phyloP scores from a whole-genome alignment of 2,329 filamentous ascomycete species.

The Penicillium sclerotiorum region DNA sequence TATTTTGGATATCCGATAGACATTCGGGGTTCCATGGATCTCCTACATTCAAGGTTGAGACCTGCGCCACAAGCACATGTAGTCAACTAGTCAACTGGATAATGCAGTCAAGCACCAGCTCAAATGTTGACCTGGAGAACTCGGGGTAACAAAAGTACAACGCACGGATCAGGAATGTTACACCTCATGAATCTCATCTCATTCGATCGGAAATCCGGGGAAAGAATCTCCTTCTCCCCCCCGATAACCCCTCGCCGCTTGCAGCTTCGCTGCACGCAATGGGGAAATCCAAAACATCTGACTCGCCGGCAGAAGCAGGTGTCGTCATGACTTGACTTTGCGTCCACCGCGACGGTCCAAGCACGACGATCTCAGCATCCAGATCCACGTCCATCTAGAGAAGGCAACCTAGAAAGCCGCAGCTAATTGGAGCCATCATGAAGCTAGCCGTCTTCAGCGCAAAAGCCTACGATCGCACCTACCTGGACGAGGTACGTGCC shows the following conservation, averaged over 20 bases:
- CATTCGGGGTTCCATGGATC: too few relatives aligned
- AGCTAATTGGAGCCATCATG: conserved; percentile 49
- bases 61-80: too few relatives aligned
- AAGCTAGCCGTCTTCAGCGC: conserved; percentile 66
- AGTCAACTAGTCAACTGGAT: too few relatives aligned
- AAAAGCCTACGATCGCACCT: conserved; percentile 64
- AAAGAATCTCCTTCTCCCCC: not conserved
- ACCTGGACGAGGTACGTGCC: conserved; percentile 49
- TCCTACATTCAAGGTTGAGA: too few relatives aligned
- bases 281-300: not conserved
- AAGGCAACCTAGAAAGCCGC: too few relatives aligned
- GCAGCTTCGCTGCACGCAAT: too few relatives aligned
- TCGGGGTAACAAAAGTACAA: conserved; percentile 2
- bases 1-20: too few relatives aligned
- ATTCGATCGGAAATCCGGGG: conserved; percentile 9
- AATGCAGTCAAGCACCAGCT: too few relatives aligned
- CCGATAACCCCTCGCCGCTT: not conserved
- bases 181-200: not conserved
- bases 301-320: not conserved
- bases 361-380: too few relatives aligned
- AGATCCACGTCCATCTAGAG: too few relatives aligned
- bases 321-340: conserved; percentile 17
- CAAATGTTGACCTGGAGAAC: too few relatives aligned
- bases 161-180: conserved; percentile 6
- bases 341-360: not conserved